A percentile compares a stretch with the other conserved stretches of the same genome.
Conservation (phyloP, 805 yeast genomes). For the Cyberlindnera saturnus region DNA sequence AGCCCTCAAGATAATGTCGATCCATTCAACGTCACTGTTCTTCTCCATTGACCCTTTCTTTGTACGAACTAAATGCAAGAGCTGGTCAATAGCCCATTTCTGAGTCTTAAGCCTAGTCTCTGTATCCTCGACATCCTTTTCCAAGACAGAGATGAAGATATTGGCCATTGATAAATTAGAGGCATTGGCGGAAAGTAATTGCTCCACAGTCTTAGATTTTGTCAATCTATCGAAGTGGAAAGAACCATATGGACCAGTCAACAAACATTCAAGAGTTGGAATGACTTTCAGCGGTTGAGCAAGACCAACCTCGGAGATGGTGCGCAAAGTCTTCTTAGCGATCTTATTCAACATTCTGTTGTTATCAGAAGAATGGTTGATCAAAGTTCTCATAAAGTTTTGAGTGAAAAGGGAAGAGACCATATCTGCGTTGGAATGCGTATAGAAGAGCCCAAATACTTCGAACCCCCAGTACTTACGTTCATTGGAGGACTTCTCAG, state of each 20-base stretch:
- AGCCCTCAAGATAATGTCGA: constrained; percentile 25
- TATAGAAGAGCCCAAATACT: constrained; percentile 49
- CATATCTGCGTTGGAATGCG: constrained; percentile 19
- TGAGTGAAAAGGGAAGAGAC: constrained; percentile 41
- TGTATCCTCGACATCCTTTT: constrained; percentile 3
- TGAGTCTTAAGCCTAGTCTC: constrained; percentile 17
- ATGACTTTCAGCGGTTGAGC: constrained; percentile 30
- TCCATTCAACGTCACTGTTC: constrained; percentile 22
- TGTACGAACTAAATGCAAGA: constrained; percentile 45
- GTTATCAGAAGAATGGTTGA: constrained; percentile 67
- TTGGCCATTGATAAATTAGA: constrained; percentile 10
- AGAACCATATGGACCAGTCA: constrained; percentile 44
- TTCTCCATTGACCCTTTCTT: constrained; percentile 29
- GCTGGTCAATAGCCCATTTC: constrained; percentile 55
- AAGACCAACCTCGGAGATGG: constrained; percentile 35
- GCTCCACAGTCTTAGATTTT: constrained; percentile 59
- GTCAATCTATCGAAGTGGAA: constrained; percentile 73
- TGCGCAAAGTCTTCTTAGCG: constrained; percentile 45
- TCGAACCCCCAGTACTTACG: constrained; percentile 84
- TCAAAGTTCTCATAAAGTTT: constrained; percentile 64
- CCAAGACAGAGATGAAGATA: constrained; percentile 17
- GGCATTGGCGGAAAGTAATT: constrained; percentile 5
- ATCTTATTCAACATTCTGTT: constrained; percentile 63
- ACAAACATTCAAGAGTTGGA: constrained; percentile 28
- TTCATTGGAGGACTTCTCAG: constrained; percentile 74